Conservation (phyloP, 192 early-diverging fungal species). For the Backusella liffmaniae region DNA sequence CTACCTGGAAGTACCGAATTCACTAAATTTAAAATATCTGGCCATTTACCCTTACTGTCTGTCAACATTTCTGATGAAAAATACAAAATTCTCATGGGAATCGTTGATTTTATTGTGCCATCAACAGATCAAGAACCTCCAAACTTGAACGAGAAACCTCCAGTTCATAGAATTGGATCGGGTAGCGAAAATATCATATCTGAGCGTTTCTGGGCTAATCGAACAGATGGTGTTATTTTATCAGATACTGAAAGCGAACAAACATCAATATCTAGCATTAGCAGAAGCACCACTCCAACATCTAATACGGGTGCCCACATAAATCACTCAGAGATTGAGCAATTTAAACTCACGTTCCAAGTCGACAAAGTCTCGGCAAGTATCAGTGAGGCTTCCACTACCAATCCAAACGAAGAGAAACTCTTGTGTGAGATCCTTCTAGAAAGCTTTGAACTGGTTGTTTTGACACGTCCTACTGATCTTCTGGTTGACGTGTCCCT, state of each 20-base stretch:
- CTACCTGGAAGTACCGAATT: slow-evolving; percentile 64
- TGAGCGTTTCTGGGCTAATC: background rate
- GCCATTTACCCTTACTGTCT: slow-evolving; percentile 66
- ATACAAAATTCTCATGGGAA: slow-evolving; percentile 76
- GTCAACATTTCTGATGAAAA: slow-evolving; percentile 82
- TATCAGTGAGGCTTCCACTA: slow-evolving; percentile 53
- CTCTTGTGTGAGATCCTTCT: slow-evolving; percentile 66
- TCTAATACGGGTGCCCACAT: background rate
- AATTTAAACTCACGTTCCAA: slow-evolving; percentile 55
- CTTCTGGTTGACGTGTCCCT: slow-evolving; percentile 74
- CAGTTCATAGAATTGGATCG: background rate
- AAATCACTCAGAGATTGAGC: slow-evolving; percentile 3
- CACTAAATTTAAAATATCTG: slow-evolving; percentile 66
- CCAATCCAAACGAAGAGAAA: slow-evolving; percentile 42
- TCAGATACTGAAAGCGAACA: slow-evolving; percentile 7
- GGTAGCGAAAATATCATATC: background rate
- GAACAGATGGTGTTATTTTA: background rate
- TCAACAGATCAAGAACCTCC: slow-evolving; percentile 9
- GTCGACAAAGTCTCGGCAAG: slow-evolving; percentile 64
- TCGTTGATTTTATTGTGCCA: slow-evolving; percentile 65
- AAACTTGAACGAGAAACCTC: slow-evolving; percentile 8
- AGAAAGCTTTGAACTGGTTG: slow-evolving; percentile 65
- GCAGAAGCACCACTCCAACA: background rate
- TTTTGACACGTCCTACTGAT: slow-evolving; percentile 67
- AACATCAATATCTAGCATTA: background rate